Conservation (phyloP, 139 green algal genomes). For the Chlamydomonas sphaeroides region DNA sequence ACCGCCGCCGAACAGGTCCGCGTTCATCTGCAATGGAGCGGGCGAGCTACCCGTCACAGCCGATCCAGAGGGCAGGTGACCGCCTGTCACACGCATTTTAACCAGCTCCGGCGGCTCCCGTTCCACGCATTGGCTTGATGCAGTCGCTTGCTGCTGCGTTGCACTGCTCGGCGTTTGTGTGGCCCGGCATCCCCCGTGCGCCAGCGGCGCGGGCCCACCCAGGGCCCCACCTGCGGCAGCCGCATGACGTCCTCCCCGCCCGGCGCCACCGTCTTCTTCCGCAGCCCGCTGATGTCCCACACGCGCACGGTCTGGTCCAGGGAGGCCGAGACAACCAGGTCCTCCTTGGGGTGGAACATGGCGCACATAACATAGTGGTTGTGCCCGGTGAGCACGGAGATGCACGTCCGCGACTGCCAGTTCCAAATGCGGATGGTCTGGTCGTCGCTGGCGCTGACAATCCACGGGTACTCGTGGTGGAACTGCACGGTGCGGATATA, state of each 20-base stretch:
- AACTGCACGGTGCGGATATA: constrained; percentile 99
- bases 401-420: constrained; percentile 96
- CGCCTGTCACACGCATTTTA: too few species aligned
- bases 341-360: constrained; percentile 97
- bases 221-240: constrained; percentile 71
- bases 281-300: constrained; percentile 97
- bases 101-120: too few species aligned
- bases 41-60: too few species aligned
- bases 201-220: too few species aligned
- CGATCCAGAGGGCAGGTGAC: too few species aligned
- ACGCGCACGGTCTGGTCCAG: constrained; percentile 98
- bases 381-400: constrained; percentile 98
- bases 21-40: constrained; percentile 97
- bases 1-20: constrained; percentile 97
- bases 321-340: constrained; percentile 92
- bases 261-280: constrained; percentile 94
- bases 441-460: constrained; percentile 96
- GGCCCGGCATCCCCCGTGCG: too few species aligned
- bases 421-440: constrained; percentile 99
- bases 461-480: constrained; percentile 97
- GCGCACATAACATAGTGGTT: constrained; percentile 99
- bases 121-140: too few species aligned
- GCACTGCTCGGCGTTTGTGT: too few species aligned
- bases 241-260: constrained; percentile 87
- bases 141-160: too few species aligned